These are phyloP conservation scores for Lachancea lanzarotensis DNA, from an alignment of 805 yeast genomes.

Conservation along the genomic window DNA sequence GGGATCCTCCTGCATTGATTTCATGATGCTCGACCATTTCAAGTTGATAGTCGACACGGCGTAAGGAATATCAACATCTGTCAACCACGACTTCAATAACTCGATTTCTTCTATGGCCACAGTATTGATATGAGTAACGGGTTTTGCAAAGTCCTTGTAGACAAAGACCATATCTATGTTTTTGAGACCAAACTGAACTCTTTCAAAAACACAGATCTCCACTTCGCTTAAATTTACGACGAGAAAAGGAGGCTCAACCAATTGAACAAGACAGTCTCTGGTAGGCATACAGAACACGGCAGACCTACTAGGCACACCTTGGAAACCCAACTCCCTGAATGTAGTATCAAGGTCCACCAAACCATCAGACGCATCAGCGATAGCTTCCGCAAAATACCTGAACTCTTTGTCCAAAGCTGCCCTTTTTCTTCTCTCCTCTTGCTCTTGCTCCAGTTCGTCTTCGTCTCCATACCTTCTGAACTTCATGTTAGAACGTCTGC, in stretches of 20 bases:
- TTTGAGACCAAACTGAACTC: conserved; percentile 94
- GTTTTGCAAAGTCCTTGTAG: conserved; percentile 79
- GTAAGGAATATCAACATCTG: conserved; percentile 94
- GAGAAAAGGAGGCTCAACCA: conserved; percentile 90
- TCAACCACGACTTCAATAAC: conserved; percentile 91
- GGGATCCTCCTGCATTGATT: conserved; percentile 86
- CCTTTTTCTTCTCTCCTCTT: conserved; percentile 92
- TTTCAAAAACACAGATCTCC: conserved; percentile 91
- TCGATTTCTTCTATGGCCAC: conserved; percentile 90
- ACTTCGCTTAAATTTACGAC: conserved; percentile 88
- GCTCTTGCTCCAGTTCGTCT: conserved; percentile 97
- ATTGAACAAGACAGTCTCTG: conserved; percentile 90
- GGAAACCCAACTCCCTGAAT: conserved; percentile 92
- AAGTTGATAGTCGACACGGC: conserved; percentile 93
- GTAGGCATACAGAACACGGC: conserved; percentile 95
- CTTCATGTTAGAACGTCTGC: conserved; percentile 66
- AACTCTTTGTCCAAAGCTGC: conserved; percentile 88
- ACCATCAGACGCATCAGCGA: conserved; percentile 83
- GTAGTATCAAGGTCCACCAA: conserved; percentile 86
- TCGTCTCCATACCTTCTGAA: conserved; percentile 91
- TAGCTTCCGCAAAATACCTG: conserved; percentile 79
- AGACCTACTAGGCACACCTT: conserved; percentile 94
- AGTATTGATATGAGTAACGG: conserved; percentile 89
- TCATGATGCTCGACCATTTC: conserved; percentile 95
- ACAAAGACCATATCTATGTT: conserved; percentile 97